Conservation (phyloP, 495 filamentous ascomycete genomes). For the Hypoxylon fuscum region DNA sequence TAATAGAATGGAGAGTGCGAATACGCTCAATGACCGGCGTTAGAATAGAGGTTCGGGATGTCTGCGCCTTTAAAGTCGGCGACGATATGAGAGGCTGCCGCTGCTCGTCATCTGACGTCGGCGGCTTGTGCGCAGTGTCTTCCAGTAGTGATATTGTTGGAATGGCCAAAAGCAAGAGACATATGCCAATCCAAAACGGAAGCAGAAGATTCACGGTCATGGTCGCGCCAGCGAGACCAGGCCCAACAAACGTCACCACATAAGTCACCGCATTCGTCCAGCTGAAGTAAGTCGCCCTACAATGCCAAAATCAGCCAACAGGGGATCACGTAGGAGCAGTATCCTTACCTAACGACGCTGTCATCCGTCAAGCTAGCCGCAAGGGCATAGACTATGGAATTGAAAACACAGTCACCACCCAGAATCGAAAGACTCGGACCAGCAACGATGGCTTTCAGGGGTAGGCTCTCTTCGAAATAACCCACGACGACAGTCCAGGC, state of each 20-base stretch:
- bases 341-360: constrained; percentile 47
- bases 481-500: constrained; percentile 51
- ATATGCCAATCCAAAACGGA: constrained; percentile 52
- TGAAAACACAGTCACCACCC: constrained; percentile 58
- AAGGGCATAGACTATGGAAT: constrained; percentile 55
- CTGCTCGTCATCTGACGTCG: constrained; percentile 34
- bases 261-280: constrained; percentile 53
- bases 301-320: constrained; percentile 5
- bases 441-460: constrained; percentile 48
- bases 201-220: constrained; percentile 53
- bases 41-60: constrained; percentile 18
- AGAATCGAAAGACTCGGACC: constrained; percentile 51
- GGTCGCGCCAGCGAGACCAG: constrained; percentile 52
- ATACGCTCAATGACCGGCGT: constrained; percentile 36
- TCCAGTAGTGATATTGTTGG: constrained; percentile 42
- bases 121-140: constrained; percentile 12
- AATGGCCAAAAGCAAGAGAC: constrained; percentile 48
- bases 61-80: constrained; percentile 37
- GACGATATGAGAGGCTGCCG: constrained; percentile 44
- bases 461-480: constrained; percentile 50
- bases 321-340: background rate
- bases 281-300: constrained; percentile 56
- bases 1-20: constrained; percentile 35
- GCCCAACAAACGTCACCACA: constrained; percentile 52
- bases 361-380: constrained; percentile 53